Conservation (phyloP, 768 basidiomycete species). For the Tulasnella sp. region DNA sequence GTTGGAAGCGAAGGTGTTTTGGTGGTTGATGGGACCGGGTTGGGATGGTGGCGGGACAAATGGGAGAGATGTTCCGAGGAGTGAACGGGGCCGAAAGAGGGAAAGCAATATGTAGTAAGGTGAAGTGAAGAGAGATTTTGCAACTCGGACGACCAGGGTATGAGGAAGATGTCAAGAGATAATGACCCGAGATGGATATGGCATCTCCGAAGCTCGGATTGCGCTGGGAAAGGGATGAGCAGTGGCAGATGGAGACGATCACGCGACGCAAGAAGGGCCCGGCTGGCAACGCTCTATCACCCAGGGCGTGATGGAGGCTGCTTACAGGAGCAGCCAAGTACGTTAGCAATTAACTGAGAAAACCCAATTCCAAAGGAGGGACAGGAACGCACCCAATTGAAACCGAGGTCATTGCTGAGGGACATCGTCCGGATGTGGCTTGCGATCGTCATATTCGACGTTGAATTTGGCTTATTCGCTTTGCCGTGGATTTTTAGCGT, state of each 20-base stretch:
- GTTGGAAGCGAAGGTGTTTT: background rate
- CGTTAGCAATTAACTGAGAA: background rate
- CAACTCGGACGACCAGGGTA: conserved; percentile 1
- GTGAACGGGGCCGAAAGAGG: background rate
- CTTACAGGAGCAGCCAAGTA: background rate
- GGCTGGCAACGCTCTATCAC: background rate
- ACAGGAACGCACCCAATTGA: background rate
- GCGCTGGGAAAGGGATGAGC: background rate
- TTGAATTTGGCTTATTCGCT: background rate
- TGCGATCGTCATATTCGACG: background rate
- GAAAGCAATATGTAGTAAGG: conserved; percentile 1
- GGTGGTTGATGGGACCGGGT: background rate
- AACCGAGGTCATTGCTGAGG: background rate
- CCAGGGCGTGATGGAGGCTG: background rate
- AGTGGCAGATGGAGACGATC: background rate
- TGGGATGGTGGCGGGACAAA: background rate
- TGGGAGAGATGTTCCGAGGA: background rate
- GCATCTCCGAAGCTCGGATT: background rate
- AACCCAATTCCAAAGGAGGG: background rate
- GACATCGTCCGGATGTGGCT: background rate
- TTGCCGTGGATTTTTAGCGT: background rate
- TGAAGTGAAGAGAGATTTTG: background rate
- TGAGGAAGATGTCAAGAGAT: background rate
- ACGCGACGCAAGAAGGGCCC: background rate
- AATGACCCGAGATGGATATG: background rate